Conservation (phyloP, 164 flowering plant genomes). For the Annona cherimola region DNA sequence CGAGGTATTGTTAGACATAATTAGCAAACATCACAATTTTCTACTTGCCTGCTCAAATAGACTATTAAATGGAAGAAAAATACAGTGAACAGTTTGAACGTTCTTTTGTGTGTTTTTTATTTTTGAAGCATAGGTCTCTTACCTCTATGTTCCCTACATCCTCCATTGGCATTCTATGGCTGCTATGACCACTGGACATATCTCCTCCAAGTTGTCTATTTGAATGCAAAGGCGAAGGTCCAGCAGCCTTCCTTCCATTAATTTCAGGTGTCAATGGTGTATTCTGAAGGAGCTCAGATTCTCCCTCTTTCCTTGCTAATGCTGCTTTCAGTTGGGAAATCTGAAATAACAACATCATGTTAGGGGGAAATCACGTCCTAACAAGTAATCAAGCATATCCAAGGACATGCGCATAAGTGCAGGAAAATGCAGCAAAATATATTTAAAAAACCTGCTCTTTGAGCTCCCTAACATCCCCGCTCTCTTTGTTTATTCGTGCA, state of each 20-base stretch:
- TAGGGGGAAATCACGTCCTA: background rate
- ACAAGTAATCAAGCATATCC: background rate
- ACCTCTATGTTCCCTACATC: conserved; percentile 52
- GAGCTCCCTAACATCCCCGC: conserved; percentile 60
- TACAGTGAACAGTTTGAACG: no score
- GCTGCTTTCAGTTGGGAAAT: conserved; percentile 77
- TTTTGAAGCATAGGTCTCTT: background rate
- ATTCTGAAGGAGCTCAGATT: conserved; percentile 20
- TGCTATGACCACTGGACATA: conserved; percentile 16
- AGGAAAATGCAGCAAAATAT: background rate
- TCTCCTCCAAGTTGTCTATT: conserved; percentile 32
- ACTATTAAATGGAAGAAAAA: no score
- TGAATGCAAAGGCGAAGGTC: conserved; percentile 34
- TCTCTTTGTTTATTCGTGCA: conserved; percentile 60
- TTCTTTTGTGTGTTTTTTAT: no score
- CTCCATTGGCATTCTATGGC: conserved; percentile 39
- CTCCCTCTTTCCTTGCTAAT: conserved; percentile 61
- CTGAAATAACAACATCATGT: conserved; percentile 24
- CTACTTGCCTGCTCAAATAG: no score
- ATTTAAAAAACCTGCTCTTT: conserved; percentile 52
- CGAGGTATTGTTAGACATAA: no score
- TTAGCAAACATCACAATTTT: no score
- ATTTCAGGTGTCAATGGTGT: conserved; percentile 48
- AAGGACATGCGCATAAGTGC: background rate
- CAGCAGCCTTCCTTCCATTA: conserved; percentile 24